A percentile compares a stretch with the other conserved stretches of the same genome.
Conservation (phyloP, 2,329 filamentous ascomycete genomes). For the Fusarium ambrosium region DNA sequence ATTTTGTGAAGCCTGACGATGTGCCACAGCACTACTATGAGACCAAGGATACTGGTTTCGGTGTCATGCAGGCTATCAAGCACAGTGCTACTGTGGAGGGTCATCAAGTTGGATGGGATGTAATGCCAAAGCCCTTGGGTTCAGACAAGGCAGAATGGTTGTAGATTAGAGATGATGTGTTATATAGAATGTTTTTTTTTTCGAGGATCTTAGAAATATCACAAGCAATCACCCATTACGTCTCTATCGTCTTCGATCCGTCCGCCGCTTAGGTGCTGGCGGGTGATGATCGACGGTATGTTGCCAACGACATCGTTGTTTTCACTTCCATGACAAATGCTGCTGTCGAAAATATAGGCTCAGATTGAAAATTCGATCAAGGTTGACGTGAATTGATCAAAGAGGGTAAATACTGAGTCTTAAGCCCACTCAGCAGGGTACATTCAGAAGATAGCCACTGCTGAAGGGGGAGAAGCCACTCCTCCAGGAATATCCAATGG, state of each 20-base stretch:
- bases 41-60: conserved; percentile 59
- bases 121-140: conserved; percentile 64
- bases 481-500: neutral
- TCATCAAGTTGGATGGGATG: conserved; percentile 61
- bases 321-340: neutral
- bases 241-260: no score
- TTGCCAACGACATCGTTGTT: no score
- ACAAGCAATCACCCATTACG: no score
- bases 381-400: neutral
- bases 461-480: neutral
- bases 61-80: conserved; percentile 60
- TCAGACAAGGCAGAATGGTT: conserved; percentile 60
- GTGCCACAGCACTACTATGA: conserved; percentile 58
- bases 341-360: neutral
- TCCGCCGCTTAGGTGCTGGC: no score
- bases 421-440: neutral
- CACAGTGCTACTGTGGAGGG: conserved; percentile 64
- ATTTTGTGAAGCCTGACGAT: conserved; percentile 47
- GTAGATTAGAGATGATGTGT: neutral
- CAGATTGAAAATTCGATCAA: neutral
- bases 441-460: neutral
- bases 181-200: no score
- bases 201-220: no score
- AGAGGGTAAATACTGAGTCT: neutral
- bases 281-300: no score